Evolutionary conservation across 306 rosid genomes (phyloP).

Genomic region (Vicia faba): DNA sequence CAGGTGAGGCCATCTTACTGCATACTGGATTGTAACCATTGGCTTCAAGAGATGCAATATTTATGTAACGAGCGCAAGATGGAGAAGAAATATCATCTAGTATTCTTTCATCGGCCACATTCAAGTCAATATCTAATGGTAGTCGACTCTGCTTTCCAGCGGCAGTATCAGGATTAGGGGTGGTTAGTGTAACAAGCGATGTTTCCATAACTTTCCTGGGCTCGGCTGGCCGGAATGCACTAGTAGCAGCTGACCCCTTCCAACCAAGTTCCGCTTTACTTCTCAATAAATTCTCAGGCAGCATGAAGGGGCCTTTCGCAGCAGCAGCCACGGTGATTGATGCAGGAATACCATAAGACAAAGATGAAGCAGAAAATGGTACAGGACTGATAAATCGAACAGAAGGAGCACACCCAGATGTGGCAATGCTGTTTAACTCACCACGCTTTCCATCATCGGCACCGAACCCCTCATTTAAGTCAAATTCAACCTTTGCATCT

Average conservation of each 20-base stretch:
- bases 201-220: slow-evolving; percentile 63
- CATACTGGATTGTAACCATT: slow-evolving; percentile 28
- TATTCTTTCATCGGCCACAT: slow-evolving; percentile 66
- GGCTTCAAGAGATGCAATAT: slow-evolving; percentile 33
- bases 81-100: slow-evolving; percentile 59
- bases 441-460: slow-evolving; percentile 61
- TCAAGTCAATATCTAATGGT: slow-evolving; percentile 65
- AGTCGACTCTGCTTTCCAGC: slow-evolving; percentile 50
- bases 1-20: slow-evolving; percentile 37
- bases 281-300: slow-evolving; percentile 65
- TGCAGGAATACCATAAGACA: background rate
- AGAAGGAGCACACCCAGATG: slow-evolving; percentile 47
- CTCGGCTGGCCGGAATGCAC: slow-evolving; percentile 87
- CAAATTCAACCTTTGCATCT: slow-evolving; percentile 63
- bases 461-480: slow-evolving; percentile 72
- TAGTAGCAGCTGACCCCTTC: slow-evolving; percentile 86
- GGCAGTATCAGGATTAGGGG: slow-evolving; percentile 34
- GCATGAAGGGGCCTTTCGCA: slow-evolving; percentile 67
- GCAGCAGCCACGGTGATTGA: slow-evolving; percentile 71
- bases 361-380: slow-evolving; percentile 46
- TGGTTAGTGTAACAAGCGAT: slow-evolving; percentile 34
- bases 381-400: slow-evolving; percentile 54
- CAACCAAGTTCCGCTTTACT: slow-evolving; percentile 73
- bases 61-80: slow-evolving; percentile 26
- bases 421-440: slow-evolving; percentile 32